Conservation (phyloP, 2,329 filamentous ascomycete genomes). For the Chrysosporium keratinophilum region DNA sequence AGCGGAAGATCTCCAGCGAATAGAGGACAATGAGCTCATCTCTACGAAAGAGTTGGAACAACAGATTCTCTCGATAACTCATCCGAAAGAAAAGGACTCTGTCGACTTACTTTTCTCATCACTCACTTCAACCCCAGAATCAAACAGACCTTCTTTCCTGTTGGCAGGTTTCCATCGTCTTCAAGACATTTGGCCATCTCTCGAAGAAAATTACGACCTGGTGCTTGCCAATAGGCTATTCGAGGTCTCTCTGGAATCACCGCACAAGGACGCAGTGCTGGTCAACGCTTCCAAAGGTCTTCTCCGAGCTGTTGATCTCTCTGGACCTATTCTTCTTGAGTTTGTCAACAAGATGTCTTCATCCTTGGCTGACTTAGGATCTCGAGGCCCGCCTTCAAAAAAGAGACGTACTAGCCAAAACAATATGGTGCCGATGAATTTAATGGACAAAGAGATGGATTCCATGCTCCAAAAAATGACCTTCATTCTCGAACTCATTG, state of each 20-base stretch:
- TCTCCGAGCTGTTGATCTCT: slow-evolving; percentile 61
- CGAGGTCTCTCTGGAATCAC: slow-evolving; percentile 30
- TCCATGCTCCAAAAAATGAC: slow-evolving; percentile 65
- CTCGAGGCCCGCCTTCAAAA: slow-evolving; percentile 64
- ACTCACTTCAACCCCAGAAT: slow-evolving; percentile 36
- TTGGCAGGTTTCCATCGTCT: slow-evolving; percentile 59
- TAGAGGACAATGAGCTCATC: slow-evolving; percentile 43
- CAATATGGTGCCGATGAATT: slow-evolving; percentile 52
- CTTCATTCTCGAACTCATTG: slow-evolving; percentile 78
- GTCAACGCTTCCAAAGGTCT: slow-evolving; percentile 47
- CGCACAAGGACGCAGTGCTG: slow-evolving; percentile 21
- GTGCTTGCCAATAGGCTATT: slow-evolving; percentile 32
- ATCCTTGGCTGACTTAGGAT: slow-evolving; percentile 57
- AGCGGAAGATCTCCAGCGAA: slow-evolving; percentile 41
- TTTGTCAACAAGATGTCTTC: slow-evolving; percentile 67
- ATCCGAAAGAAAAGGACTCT: slow-evolving; percentile 49
- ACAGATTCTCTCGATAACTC: slow-evolving; percentile 44
- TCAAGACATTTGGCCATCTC: slow-evolving; percentile 55
- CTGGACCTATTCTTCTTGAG: slow-evolving; percentile 58
- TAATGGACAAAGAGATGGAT: slow-evolving; percentile 56
- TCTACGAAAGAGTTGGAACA: slow-evolving; percentile 42
- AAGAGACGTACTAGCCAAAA: slow-evolving; percentile 66
- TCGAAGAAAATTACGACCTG: slow-evolving; percentile 31
- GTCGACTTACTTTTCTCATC: slow-evolving; percentile 45
- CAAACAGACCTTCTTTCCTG: slow-evolving; percentile 47